These are phyloP conservation scores for Perkinsela sp. DNA, from an alignment of 208 protist species.

Conservation along the genomic window DNA sequence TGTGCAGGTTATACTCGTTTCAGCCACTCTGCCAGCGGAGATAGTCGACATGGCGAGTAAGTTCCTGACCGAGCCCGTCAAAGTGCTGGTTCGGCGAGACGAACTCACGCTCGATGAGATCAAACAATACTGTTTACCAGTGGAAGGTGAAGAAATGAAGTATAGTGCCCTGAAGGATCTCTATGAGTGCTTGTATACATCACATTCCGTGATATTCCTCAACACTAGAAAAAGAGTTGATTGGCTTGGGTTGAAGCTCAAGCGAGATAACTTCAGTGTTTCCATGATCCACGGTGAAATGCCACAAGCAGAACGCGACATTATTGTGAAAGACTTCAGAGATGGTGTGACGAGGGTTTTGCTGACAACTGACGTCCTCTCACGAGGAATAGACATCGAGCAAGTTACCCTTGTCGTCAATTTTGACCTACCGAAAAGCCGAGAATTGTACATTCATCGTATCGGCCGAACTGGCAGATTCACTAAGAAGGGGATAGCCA, in stretches of 20 bases:
- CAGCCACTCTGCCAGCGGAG: conserved; percentile 50
- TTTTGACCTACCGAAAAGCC: conserved; percentile 80
- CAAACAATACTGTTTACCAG: conserved; percentile 88
- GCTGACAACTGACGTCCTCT: conserved; percentile 92
- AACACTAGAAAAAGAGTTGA: conserved; percentile 97
- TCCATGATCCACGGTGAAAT: conserved; percentile 85
- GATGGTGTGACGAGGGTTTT: conserved; percentile 80
- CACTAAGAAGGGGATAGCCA: conserved; percentile 88
- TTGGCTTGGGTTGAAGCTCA: conserved; percentile 85
- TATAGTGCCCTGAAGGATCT: conserved; percentile 95
- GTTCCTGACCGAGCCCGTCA: conserved; percentile 91
- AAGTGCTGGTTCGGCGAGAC: conserved; percentile 93
- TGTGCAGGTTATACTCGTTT: conserved; percentile 62
- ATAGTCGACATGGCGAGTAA: conserved; percentile 78
- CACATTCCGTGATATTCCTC: conserved; percentile 94
- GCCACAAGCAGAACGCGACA: conserved; percentile 85
- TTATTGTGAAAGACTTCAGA: conserved; percentile 89
- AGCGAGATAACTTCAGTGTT: conserved; percentile 76
- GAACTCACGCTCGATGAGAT: conserved; percentile 93
- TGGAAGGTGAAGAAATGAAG: conserved; percentile 93
- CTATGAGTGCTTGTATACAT: conserved; percentile 91
- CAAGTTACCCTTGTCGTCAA: conserved; percentile 89
- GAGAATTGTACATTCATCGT: conserved; percentile 72
- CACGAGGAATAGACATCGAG: conserved; percentile 84
- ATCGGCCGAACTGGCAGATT: conserved; percentile 88